A percentile compares a stretch with the other conserved stretches of the same genome.
Evolutionary conservation across 179 eudicot species (phyloP).

Genomic region (Amaranthus tricolor): DNA sequence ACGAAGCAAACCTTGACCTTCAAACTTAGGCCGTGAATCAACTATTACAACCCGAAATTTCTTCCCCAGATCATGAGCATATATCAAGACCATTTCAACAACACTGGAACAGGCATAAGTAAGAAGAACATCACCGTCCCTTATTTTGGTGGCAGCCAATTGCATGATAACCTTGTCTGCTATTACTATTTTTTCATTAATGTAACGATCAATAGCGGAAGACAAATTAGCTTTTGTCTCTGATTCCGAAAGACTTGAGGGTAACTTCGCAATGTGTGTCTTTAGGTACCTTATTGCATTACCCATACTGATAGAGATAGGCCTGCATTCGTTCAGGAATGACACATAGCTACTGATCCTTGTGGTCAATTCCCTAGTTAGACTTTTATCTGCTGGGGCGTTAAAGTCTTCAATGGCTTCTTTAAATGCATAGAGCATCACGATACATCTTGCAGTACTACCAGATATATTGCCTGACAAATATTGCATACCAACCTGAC

Average conservation of each 20-base stretch:
- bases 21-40: slow-evolving; percentile 84
- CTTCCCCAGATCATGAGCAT: slow-evolving; percentile 83
- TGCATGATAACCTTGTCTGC: slow-evolving; percentile 80
- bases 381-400: slow-evolving; percentile 69
- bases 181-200: slow-evolving; percentile 70
- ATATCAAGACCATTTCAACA: slow-evolving; percentile 71
- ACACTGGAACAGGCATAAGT: slow-evolving; percentile 81
- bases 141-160: slow-evolving; percentile 77
- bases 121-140: slow-evolving; percentile 90
- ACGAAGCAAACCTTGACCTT: slow-evolving; percentile 72
- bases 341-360: slow-evolving; percentile 78
- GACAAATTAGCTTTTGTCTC: slow-evolving; percentile 67
- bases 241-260: slow-evolving; percentile 64
- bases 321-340: slow-evolving; percentile 82
- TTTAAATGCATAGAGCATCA: slow-evolving; percentile 88
- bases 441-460: slow-evolving; percentile 81
- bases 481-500: slow-evolving; percentile 82
- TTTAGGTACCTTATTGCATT: slow-evolving; percentile 82
- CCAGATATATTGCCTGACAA: slow-evolving; percentile 69
- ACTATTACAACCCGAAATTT: slow-evolving; percentile 82
- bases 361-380: slow-evolving; percentile 70
- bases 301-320: slow-evolving; percentile 96
- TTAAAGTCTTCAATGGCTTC: slow-evolving; percentile 75
- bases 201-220: slow-evolving; percentile 65
- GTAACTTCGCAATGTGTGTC: slow-evolving; percentile 59